Base-by-base conservation (phyloP, 129 eudicot species). In the Flaveria ramosissima region DNA sequence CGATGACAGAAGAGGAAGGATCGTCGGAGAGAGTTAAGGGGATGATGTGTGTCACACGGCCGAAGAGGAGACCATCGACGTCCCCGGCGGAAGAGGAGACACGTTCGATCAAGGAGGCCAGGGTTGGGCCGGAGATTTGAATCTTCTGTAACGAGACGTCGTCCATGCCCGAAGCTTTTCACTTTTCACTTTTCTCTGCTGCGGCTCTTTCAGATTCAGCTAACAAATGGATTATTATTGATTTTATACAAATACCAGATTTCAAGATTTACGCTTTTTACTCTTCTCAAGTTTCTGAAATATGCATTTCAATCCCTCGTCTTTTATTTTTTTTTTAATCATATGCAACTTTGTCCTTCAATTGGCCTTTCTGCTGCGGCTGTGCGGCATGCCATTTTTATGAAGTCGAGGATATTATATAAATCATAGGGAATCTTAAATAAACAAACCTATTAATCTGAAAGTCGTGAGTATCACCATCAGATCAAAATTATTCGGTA, bases 31-130 rank as follows among this genome's bases (percentile, higher is more conserved):
- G 92, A 46, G 86, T 71, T 45, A 75, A 19, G 13, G 94, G 84
- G 45, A 87, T 43, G 81, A 84, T 67, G 81, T 76, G 67, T 51
- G 87, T 20, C 76, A 88, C 71, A 70, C 78, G 82, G 90, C 99
- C 99, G 79, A 87, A 91, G 82, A 94, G 96, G 39, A 85, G 86
- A 83, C 99, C 99, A 84, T 86, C 90, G 78, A 84, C n/a, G 85
- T 88, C 89, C 64, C 85, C 92, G 81, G 89, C 45, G 48, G 97
- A 36, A 57, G 97, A 61, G 82, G 94, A 85, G 81, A 85, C 64
- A 70, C 93, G 96, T 62, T 91, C 92, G 90, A 94, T 78, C 51
- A 94, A 80, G 83, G 96, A 84, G 83, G 99, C 90, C 3, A 94
- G 80, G 17, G 93, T 87, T 68, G 99, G 86, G 61, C 99, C 99